These are phyloP conservation scores for Chaetomiaceae sp. DNA, from an alignment of 2,329 filamentous ascomycete genomes.

Conservation along the genomic window DNA sequence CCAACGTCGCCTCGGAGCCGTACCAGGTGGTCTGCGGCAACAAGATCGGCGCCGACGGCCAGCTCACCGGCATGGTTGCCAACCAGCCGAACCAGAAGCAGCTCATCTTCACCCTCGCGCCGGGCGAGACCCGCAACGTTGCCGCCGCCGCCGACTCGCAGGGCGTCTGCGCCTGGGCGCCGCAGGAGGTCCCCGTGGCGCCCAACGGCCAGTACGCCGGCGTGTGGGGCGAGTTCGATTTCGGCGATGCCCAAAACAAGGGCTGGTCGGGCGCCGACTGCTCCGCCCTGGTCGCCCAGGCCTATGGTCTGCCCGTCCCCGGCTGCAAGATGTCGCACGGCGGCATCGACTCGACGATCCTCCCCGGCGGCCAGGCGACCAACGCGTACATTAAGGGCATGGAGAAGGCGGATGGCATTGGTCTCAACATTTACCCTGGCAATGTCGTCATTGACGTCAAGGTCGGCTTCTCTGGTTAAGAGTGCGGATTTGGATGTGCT, in stretches of 20 bases:
- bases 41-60: slow-evolving; percentile 44
- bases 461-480: slow-evolving; percentile 20
- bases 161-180: slow-evolving; percentile 41
- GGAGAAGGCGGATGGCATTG: slow-evolving; percentile 30
- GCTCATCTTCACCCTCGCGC: slow-evolving; percentile 36
- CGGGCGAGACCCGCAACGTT: slow-evolving; percentile 34
- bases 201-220: slow-evolving; percentile 36
- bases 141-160: slow-evolving; percentile 43
- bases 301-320: slow-evolving; percentile 31
- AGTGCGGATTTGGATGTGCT: too few relatives aligned
- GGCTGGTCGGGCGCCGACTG: slow-evolving; percentile 46
- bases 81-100: slow-evolving; percentile 28
- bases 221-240: slow-evolving; percentile 48
- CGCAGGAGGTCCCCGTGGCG: slow-evolving; percentile 31
- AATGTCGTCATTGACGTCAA: slow-evolving; percentile 16
- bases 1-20: slow-evolving; percentile 26
- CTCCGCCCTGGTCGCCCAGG: slow-evolving; percentile 41
- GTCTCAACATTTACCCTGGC: slow-evolving; percentile 30
- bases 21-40: slow-evolving; percentile 42
- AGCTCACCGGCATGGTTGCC: slow-evolving; percentile 46
- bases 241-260: slow-evolving; percentile 39
- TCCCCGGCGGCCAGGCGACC: slow-evolving; percentile 24
- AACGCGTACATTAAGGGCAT: slow-evolving; percentile 33
- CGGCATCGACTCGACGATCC: slow-evolving; percentile 30
- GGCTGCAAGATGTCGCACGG: slow-evolving; percentile 36